Evolutionary conservation across 768 basidiomycete species (phyloP).

Genomic region (Candolleomyces efflorescens): DNA sequence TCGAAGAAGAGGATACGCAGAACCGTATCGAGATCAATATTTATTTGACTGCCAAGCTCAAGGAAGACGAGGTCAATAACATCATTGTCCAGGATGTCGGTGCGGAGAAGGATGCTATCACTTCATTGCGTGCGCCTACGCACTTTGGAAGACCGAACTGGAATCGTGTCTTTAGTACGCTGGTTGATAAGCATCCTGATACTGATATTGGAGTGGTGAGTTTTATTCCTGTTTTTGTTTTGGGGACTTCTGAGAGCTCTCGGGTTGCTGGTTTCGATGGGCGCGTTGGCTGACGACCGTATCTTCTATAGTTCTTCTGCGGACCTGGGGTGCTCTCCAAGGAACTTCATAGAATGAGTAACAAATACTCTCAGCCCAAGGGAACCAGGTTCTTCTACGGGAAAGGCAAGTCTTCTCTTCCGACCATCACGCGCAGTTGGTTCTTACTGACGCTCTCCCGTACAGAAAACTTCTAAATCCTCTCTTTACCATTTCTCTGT

Average conservation of each 20-base stretch:
- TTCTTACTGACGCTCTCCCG: neutral
- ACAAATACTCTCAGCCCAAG: conserved; percentile 77
- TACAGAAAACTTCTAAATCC: conserved; percentile 32
- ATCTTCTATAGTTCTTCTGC: conserved; percentile 66
- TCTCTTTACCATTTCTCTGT: neutral
- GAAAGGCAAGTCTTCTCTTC: conserved; percentile 55
- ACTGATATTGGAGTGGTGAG: conserved; percentile 86
- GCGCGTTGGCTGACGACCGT: too few species aligned
- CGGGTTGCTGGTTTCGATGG: neutral
- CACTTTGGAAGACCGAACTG: conserved; percentile 91
- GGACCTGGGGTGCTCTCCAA: conserved; percentile 71
- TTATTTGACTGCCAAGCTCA: conserved; percentile 87
- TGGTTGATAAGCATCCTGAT: conserved; percentile 79
- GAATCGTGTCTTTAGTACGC: conserved; percentile 68
- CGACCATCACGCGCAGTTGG: neutral
- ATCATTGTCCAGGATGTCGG: conserved; percentile 93
- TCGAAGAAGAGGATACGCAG: conserved; percentile 87
- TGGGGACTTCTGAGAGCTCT: neutral
- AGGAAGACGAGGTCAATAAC: conserved; percentile 91
- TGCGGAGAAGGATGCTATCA: conserved; percentile 89
- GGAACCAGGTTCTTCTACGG: conserved; percentile 89
- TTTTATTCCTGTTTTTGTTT: conserved; percentile 14
- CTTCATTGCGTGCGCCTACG: conserved; percentile 83
- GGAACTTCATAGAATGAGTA: conserved; percentile 72
- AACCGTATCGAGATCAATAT: conserved; percentile 91